Conservation (phyloP, 2,329 filamentous ascomycete species). For the Colletotrichum noveboracense region DNA sequence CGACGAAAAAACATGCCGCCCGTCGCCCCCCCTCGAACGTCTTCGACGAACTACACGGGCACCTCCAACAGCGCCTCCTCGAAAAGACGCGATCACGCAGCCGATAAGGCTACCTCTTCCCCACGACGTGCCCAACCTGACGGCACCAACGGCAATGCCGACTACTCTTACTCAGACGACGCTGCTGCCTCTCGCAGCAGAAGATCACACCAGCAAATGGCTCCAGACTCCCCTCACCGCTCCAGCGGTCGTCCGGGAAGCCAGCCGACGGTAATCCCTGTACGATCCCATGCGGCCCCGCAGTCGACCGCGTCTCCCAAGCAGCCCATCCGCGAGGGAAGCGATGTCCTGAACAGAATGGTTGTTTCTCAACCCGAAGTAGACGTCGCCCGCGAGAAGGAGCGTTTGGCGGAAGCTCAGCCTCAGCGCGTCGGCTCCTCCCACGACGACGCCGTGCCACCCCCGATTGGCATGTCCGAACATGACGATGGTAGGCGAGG, state of each 20-base stretch:
- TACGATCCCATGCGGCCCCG: conserved; percentile 45
- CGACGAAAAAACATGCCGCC: conserved; percentile 69
- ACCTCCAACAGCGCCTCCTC: conserved; percentile 47
- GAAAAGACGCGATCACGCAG: conserved; percentile 49
- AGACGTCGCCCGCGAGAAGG: conserved; percentile 74
- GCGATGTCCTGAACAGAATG: conserved; percentile 78
- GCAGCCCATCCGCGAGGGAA: conserved; percentile 74
- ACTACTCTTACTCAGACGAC: conserved; percentile 34
- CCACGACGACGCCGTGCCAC: conserved; percentile 49
- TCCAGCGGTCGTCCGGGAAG: conserved; percentile 37
- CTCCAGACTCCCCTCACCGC: conserved; percentile 45
- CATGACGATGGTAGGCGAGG: conserved; percentile 53
- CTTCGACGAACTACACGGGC: conserved; percentile 64
- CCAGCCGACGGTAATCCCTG: conserved; percentile 44
- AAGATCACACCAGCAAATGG: conserved; percentile 39
- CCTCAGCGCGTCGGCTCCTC: conserved; percentile 39
- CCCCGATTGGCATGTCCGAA: conserved; percentile 49
- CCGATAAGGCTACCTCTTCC: conserved; percentile 49
- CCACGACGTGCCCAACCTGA: conserved; percentile 45
- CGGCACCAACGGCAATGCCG: conserved; percentile 37
- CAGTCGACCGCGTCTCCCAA: conserved; percentile 56
- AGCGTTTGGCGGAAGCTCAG: conserved; percentile 68
- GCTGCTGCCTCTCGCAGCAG: conserved; percentile 43
- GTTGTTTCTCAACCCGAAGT: conserved; percentile 78
- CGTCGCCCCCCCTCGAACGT: conserved; percentile 80